Evolutionary conservation across 352 stramenopile genomes (phyloP), one percentile per base, ranked within the genome.

Genomic region (Blastocystis sp.): DNA sequence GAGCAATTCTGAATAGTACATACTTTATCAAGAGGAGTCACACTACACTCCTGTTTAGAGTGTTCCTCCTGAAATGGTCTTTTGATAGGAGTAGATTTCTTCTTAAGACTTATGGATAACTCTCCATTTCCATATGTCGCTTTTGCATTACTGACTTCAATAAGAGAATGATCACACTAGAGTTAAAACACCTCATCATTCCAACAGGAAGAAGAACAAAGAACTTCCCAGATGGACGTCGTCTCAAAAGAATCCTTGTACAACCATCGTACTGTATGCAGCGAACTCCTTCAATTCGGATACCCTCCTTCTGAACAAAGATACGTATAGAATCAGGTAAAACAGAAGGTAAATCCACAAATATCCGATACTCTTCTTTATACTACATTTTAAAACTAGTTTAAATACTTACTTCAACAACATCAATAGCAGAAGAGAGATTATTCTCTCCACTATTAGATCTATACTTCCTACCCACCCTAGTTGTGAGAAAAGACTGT

Each of bases 321-420:
- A 84, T 68, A 15, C 48, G 73, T 17, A 84, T 84, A 17, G 73
- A 84, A 17, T 62, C 27, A 17, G 1, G n/a, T 27, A 48, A n/a
- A 7, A 62, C 44, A n/a, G 73, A 84, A 56, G 73, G 73, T 22
- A 84, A 30, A 27, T 84, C 73, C 42, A 84, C 53, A 42, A 56
- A 84, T 40, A 84, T 69, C 9, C 73, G 44, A 68, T 84, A 84
- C 15, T 84, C 73, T 30, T 30, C 53, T 30, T 84, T 27, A 48
- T 66, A 84, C 73, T 84, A 68, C 7, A 69, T 1, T 24, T 59
- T 9, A 79, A 1, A 58, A 2, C 15, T 4, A 9, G 15, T 1
- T 17, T 15, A 4, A 53, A 42, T 0, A 44, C 15, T n/a, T 19
- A 84, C 73, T 17, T 84, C 73, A 6, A 84, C 73, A 24, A 84